Evolutionary conservation across 1,139 yeast species (phyloP), one percentile per base, ranked within the genome.

Genomic region (Zygosaccharomyces pseudobailii): DNA sequence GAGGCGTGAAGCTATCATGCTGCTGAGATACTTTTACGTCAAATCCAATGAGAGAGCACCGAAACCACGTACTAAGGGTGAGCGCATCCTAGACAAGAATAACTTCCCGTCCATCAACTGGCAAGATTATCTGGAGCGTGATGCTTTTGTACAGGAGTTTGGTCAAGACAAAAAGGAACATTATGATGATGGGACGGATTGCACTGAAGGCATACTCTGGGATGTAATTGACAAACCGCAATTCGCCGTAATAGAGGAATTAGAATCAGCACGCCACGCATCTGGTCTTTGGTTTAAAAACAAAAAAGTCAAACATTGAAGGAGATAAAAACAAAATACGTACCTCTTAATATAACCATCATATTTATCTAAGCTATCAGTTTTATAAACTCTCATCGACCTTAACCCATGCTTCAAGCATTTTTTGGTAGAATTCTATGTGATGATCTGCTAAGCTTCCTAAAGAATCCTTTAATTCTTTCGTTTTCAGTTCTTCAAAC

Each of bases 31-130:
- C 60, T 92, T 92, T 67, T 92, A 92, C 65, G 78, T 88, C 6
- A 83, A 80, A 62, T 95, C 89, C 62, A 92, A 92, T 66, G 82
- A 78, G 36, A 76, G 82, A 43, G 96, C 97, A 0, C 98, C 98
- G 0, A 74, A 68, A 22, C 94, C 95, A 1, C 80, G 86, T 57
- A 70, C 77, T 23, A 89, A 89, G 64, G 84, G 84, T 67, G 82
- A 84, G 50, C 75, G 95, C 48, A 79, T 75, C n/a, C 73, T 92
- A 39, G 89, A 87, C 44, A 72, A 73, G 23, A 76, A 80, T 42
- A 79, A 75, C 24, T 84, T 84, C 51, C 92, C 94, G 0, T 69
- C 71, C 0, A 68, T 84, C 27, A 69, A 73, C 24, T 80, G 80
- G 70, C 56, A 65, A 0, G 64, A 70, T 27, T 83, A 76, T 55